These are phyloP conservation scores for Dipteronia dyeriana DNA, from an alignment of 345 rosid species.

Conservation along the genomic window DNA sequence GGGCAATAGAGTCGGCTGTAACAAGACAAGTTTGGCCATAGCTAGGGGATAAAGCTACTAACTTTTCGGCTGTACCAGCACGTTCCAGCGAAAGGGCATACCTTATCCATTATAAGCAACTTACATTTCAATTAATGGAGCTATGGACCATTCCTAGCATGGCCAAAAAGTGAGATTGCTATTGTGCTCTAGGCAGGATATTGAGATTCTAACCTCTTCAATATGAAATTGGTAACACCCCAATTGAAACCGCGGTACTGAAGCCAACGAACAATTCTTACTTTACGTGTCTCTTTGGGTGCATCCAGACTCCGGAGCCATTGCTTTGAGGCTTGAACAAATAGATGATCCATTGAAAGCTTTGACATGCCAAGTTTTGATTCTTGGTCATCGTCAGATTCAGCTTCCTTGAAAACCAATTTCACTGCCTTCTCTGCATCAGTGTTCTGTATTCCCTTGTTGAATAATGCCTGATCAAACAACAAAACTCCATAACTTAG, in stretches of 20 bases:
- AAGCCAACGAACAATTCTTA: conserved; percentile 85
- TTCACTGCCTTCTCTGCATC: conserved; percentile 73
- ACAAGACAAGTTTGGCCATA: conserved; percentile 18
- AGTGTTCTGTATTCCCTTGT: conserved; percentile 55
- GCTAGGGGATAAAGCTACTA: conserved; percentile 21
- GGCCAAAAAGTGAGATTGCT: conserved; percentile 1
- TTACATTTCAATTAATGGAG: not conserved
- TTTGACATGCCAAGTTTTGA: conserved; percentile 57
- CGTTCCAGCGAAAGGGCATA: conserved; percentile 15
- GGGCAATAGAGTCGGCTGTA: conserved; percentile 24
- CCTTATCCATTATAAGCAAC: conserved; percentile 21
- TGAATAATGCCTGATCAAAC: conserved; percentile 59
- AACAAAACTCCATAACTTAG: conserved; percentile 15
- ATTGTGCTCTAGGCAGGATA: conserved; percentile 31
- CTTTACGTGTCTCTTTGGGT: conserved; percentile 63
- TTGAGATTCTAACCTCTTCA: conserved; percentile 63
- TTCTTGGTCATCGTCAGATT: conserved; percentile 44
- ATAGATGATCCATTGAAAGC: conserved; percentile 61
- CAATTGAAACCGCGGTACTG: conserved; percentile 88
- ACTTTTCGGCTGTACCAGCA: conserved; percentile 24
- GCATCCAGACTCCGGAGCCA: conserved; percentile 66
- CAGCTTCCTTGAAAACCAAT: conserved; percentile 55
- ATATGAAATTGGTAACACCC: conserved; percentile 53
- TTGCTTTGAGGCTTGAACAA: conserved; percentile 68
- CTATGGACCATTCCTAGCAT: conserved; percentile 11